Evolutionary conservation across 495 filamentous ascomycete species (phyloP), one percentile per base, ranked within the genome.

Genomic region (Emericellopsis terricola): DNA sequence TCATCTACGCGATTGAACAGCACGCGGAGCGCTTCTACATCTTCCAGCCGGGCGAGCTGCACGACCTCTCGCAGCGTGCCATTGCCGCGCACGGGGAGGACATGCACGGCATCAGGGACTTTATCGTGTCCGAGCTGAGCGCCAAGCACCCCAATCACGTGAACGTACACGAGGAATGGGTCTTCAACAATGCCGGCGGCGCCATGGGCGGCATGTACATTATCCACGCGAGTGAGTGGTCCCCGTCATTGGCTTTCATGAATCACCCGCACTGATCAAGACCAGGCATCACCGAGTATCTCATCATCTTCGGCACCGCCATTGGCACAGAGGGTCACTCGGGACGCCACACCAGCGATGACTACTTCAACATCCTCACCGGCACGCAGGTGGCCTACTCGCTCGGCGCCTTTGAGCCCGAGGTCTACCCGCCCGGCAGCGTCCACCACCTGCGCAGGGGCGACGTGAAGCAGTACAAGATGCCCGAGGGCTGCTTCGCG

Each of bases 121-220:
- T 64, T 60, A 76, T 87, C 46, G 64, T 71, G 19, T 40, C 50
- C 36, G 66, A 73, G 54, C 57, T 76, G 31, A 50, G 45, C 38
- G 53, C 51, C 34, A 53, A 52, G 16, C 51, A 55, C 34, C 48
- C 56, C 2, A 52, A 48, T 37, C 64, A 71, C 51, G 44, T 77
- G 41, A 77, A 73, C 52, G 41, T 59, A 19, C 49, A 70, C 31
- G 64, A 76, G 41, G 64, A 77, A 15, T 21, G 29, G 47, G 78
- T 76, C 74, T 56, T 81, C 15, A 81, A 79, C 63, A 82, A 82
- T 39, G 79, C 79, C 39, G 77, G 78, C 42, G 78, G 78, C 38
- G 81, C 82, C 35, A 87, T 89, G 82, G 82, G 82, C 35, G 75
- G 71, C 42, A 87, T 89, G 82, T 81, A 81, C 45, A 76, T 89